Evolutionary conservation across 441 rosid species (phyloP).

Genomic region (Pelargonium myrrhifolium): DNA sequence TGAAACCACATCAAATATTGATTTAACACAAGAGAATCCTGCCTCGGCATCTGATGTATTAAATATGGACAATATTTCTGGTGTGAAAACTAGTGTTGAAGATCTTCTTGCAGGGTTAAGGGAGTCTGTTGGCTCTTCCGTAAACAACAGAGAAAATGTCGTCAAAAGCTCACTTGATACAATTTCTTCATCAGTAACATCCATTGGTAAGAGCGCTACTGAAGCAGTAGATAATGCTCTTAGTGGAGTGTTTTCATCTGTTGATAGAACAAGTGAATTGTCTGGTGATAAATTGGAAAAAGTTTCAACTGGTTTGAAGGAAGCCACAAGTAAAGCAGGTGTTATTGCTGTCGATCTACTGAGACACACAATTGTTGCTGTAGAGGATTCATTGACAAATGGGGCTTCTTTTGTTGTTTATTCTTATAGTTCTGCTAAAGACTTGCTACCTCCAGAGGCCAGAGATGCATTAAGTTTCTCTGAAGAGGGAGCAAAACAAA

Average conservation of each 20-base stretch:
- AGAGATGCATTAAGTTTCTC: constrained; percentile 46
- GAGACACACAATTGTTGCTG: constrained; percentile 48
- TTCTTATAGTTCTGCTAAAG: constrained; percentile 67
- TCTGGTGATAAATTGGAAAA: constrained; percentile 43
- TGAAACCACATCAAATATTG: constrained; percentile 29
- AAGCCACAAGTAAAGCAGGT: constrained; percentile 48
- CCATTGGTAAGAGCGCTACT: constrained; percentile 51
- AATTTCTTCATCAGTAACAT: constrained; percentile 46
- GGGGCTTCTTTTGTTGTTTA: constrained; percentile 61
- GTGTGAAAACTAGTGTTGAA: constrained; percentile 37
- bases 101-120: constrained; percentile 39
- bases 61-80: constrained; percentile 27
- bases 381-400: constrained; percentile 52
- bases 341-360: constrained; percentile 46
- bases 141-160: constrained; percentile 46
- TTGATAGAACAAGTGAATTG: constrained; percentile 47
- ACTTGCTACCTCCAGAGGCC: constrained; percentile 59
- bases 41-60: constrained; percentile 30
- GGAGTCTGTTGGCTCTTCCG: constrained; percentile 43
- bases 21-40: constrained; percentile 33
- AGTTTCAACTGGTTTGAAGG: constrained; percentile 48
- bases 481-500: constrained; percentile 51
- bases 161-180: constrained; percentile 50
- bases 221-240: constrained; percentile 50
- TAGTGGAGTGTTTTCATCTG: constrained; percentile 37